Evolutionary conservation across 2,329 filamentous ascomycete species (phyloP).

Genomic region (Bipolaris bicolor): DNA sequence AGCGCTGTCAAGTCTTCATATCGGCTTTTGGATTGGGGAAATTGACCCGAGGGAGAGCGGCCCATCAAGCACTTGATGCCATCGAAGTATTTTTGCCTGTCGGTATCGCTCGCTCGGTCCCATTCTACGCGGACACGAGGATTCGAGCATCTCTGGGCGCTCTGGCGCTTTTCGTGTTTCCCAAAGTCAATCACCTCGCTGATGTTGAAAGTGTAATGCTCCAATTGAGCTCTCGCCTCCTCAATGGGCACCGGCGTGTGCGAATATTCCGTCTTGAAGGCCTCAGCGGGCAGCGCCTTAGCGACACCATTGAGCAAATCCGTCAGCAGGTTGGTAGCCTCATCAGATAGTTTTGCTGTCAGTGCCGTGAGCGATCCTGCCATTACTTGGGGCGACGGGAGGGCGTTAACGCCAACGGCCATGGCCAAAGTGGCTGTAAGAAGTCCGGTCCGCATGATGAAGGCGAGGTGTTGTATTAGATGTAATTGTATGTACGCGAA

Average conservation of each 20-base stretch:
- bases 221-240: constrained; percentile 10
- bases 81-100: constrained; percentile 35
- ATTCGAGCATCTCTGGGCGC: constrained; percentile 32
- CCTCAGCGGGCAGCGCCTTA: constrained; percentile 16
- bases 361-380: neutral
- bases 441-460: constrained; percentile 26
- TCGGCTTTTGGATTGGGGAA: constrained; percentile 32
- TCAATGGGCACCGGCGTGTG: constrained; percentile 16
- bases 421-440: constrained; percentile 26
- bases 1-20: constrained; percentile 46
- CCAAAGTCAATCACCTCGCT: neutral
- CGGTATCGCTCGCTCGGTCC: constrained; percentile 34
- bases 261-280: constrained; percentile 14
- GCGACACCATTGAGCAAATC: constrained; percentile 6
- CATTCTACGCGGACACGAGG: constrained; percentile 41
- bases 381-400: constrained; percentile 17
- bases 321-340: neutral
- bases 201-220: constrained; percentile 1
- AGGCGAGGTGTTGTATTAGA: constrained; percentile 19
- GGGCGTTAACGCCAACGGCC: constrained; percentile 18
- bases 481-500: neutral
- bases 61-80: constrained; percentile 40
- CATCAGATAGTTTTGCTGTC: no score
- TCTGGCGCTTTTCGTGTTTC: neutral
- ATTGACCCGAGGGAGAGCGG: constrained; percentile 32